Conservation (phyloP, 106 monocot species). For the Allium fistulosum region DNA sequence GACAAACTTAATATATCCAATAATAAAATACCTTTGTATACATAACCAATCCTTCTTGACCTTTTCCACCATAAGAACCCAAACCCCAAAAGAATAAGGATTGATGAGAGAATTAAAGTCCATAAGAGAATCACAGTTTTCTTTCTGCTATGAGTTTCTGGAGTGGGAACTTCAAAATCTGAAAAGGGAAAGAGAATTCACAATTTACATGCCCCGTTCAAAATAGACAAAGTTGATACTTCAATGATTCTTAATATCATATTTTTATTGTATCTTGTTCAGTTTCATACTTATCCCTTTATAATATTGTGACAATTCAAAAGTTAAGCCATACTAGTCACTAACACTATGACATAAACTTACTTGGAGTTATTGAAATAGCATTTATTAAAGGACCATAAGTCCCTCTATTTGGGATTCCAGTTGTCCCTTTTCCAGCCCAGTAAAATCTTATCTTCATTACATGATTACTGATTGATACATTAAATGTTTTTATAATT, state of each 20-base stretch:
- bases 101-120: conserved; percentile 15
- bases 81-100: conserved; percentile 15
- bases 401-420: conserved; percentile 57
- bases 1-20: too few relatives aligned
- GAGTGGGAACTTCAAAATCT: conserved; percentile 30
- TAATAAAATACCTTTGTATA: conserved; percentile 36
- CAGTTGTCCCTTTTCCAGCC: conserved; percentile 72
- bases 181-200: conserved; percentile 6
- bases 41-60: conserved; percentile 4
- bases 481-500: conserved; percentile 37
- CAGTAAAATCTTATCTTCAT: conserved; percentile 68
- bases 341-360: conserved; percentile 3
- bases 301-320: too few relatives aligned
- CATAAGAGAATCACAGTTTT: conserved; percentile 17
- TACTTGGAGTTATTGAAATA: conserved; percentile 65
- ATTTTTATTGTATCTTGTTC: too few relatives aligned
- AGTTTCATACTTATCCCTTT: too few relatives aligned
- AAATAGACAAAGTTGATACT: too few relatives aligned
- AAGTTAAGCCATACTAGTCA: too few relatives aligned
- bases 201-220: too few relatives aligned
- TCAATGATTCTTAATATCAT: too few relatives aligned
- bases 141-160: background rate
- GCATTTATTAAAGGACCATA: conserved; percentile 84
- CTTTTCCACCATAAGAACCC: conserved; percentile 27
- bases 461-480: conserved; percentile 34